Conservation (phyloP, 352 stramenopile species). For the Phytophthora hibernalis region DNA sequence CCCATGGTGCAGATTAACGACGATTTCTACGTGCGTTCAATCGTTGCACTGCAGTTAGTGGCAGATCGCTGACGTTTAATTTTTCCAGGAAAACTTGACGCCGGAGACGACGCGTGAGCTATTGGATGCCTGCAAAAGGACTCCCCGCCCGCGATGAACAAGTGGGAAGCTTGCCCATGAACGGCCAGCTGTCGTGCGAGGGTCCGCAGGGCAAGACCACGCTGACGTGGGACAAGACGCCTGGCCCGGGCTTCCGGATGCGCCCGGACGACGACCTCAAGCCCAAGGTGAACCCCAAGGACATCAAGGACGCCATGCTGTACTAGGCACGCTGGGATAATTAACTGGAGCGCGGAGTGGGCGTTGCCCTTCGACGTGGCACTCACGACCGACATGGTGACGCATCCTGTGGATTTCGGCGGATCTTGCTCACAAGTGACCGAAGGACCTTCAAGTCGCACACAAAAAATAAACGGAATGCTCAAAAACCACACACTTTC, state of each 20-base stretch:
- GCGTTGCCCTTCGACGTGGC: conserved; percentile 20
- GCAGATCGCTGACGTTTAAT: conserved; percentile 11
- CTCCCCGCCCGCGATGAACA: conserved; percentile 94
- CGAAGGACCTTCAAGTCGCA: conserved; percentile 27
- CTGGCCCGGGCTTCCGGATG: conserved; percentile 90
- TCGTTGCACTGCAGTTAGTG: conserved; percentile 1
- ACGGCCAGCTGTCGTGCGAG: conserved; percentile 99
- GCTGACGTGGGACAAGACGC: conserved; percentile 88
- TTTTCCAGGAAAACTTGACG: conserved; percentile 97
- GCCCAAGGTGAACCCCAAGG: conserved; percentile 94
- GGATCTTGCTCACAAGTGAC: conserved; percentile 32
- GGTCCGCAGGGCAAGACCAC: conserved; percentile 96
- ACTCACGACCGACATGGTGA: conserved; percentile 26
- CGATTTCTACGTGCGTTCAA: conserved; percentile 90
- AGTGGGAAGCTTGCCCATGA: conserved; percentile 99
- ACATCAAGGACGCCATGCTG: conserved; percentile 92
- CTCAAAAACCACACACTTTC: conserved; percentile 22
- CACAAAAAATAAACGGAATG: conserved; percentile 42
- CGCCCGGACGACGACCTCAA: conserved; percentile 91
- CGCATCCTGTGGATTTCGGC: conserved; percentile 33
- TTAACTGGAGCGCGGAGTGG: conserved; percentile 25
- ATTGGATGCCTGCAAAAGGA: conserved; percentile 97
- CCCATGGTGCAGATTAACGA: conserved; percentile 99
- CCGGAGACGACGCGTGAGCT: conserved; percentile 97
- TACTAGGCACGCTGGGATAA: conserved; percentile 63